phyloP scores from a whole-genome alignment of 305 asterid species.

The Fraxinus albicans region DNA sequence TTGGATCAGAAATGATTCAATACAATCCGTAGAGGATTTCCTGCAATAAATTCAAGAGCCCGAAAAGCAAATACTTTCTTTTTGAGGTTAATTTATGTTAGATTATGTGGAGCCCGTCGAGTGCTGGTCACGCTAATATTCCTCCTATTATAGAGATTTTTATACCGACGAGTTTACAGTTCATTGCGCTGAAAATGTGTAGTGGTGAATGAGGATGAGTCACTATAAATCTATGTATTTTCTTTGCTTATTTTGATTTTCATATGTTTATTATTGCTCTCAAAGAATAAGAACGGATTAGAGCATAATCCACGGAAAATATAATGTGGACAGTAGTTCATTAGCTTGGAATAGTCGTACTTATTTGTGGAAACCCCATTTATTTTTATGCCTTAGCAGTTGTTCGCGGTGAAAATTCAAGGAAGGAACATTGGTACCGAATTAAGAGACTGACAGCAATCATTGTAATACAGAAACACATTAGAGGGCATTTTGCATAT shows the following conservation, averaged over 20 bases:
- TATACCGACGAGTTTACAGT: background rate
- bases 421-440: constrained; percentile 32
- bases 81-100: background rate
- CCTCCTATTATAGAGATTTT: background rate
- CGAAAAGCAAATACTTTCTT: background rate
- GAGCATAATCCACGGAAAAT: background rate
- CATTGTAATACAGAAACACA: constrained; percentile 42
- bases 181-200: background rate
- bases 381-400: constrained; percentile 33
- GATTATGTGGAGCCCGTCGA: background rate
- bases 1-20: background rate
- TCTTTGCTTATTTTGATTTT: background rate
- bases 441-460: constrained; percentile 30
- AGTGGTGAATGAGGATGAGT: background rate
- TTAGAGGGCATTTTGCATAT: constrained; percentile 21
- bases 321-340: background rate
- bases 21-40: background rate
- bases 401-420: constrained; percentile 59
- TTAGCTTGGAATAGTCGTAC: background rate
- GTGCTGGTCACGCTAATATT: background rate
- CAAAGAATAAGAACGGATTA: background rate
- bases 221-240: background rate
- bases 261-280: background rate
- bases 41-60: background rate
- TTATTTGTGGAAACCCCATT: background rate